A percentile compares a stretch with the other conserved stretches of the same genome.
These are phyloP conservation scores for Cryptococcus sp. DNA, from an alignment of 1,284 basidiomycete genomes.

Conservation along the genomic window DNA sequence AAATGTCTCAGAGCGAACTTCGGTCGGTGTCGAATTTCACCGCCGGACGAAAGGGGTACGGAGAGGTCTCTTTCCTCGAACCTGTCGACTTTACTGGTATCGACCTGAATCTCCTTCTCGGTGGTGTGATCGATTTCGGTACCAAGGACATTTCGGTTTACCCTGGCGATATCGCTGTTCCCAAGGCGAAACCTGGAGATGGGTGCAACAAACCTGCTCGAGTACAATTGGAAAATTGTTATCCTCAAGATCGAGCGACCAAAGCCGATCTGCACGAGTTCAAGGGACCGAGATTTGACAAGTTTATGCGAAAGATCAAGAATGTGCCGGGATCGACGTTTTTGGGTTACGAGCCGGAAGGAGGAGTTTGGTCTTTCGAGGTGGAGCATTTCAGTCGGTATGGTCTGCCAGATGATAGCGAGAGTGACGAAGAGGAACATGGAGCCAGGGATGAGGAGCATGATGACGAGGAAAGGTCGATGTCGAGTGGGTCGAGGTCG, in stretches of 20 bases:
- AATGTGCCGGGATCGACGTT: conserved; percentile 82
- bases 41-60: conserved; percentile 85
- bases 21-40: conserved; percentile 64
- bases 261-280: conserved; percentile 85
- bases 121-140: conserved; percentile 82
- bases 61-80: conserved; percentile 82
- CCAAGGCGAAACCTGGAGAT: conserved; percentile 67
- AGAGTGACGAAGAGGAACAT: conserved; percentile 18
- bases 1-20: conserved; percentile 61
- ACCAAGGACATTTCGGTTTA: conserved; percentile 91
- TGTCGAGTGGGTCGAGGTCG: conserved; percentile 12
- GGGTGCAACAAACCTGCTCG: conserved; percentile 85
- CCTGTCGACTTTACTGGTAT: conserved; percentile 88
- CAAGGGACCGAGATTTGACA: conserved; percentile 62
- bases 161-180: conserved; percentile 68
- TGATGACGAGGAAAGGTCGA: neutral
- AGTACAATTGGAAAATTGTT: conserved; percentile 76
- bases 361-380: conserved; percentile 87
- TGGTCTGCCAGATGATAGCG: conserved; percentile 44
- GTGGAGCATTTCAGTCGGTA: conserved; percentile 76
- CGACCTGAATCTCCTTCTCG: conserved; percentile 71
- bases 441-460: conserved; percentile 9
- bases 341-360: conserved; percentile 62
- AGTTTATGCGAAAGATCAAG: conserved; percentile 78
- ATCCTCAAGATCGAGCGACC: conserved; percentile 86